Base-by-base conservation (phyloP, 2,329 filamentous ascomycete genomes). In the Alternaria sp. region DNA sequence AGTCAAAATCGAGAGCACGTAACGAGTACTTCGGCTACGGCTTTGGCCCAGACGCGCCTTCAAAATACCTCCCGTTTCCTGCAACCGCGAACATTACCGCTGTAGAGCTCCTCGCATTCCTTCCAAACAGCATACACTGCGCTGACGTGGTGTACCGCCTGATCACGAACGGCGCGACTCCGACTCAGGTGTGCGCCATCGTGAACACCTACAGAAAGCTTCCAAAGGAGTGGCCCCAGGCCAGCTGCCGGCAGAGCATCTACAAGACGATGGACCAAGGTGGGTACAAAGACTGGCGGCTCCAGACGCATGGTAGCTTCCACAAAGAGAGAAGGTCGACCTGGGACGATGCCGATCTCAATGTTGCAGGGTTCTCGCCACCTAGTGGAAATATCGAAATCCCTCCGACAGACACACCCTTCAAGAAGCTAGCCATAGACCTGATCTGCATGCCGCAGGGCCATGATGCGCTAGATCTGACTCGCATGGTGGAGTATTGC, bases 391-490 rank as follows among this genome's bases (percentile, higher is more conserved):
- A 30, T 14, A n/a, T 18, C 25, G 37, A 53, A 21, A 4, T 20
- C 9, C 28, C 6, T n/a, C 12, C 20, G 18, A 26, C 15, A 11
- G n/a, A 46, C 1, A 57, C 74, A 4, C 60, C 62, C 9, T 75
- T 76, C 63, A 66, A 58, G 23, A 55, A 61, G n/a, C 66, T 76
- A 25, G 70, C 65, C 14, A 12, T 47, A 5, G 62, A 54, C 8
- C 64, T 75, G 10, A 65, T 68, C 30, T 21, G 33, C 11, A 60
- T 69, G 30, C 71, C 71, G 9, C 50, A 65, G 15, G 71, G 65
- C 4, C 15, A 61, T 14, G 72, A 74, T 55, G 71, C 71, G 5
- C 54, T 73, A n/a, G 71, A 75, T 51, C 57, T 75, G 25, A 75
- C 73, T 1, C 64, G 71, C 15, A 70, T 70, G 61, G 65, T 77